phyloP scores from a whole-genome alignment of 1,284 basidiomycete species.

The Microbotryum silenes-acaulis region DNA sequence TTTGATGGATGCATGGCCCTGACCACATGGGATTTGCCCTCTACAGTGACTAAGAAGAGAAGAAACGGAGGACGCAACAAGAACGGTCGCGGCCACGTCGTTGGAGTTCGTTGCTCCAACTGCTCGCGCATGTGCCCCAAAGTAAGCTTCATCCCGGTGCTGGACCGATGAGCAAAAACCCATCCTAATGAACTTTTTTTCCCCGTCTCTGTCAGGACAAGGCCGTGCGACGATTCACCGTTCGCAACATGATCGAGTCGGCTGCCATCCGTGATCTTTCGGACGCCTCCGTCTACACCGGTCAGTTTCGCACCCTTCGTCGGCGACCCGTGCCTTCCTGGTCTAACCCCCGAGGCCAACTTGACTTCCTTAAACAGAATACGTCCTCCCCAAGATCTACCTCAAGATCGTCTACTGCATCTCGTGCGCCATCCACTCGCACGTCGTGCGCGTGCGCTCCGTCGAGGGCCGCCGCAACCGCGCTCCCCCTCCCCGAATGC shows the following conservation, averaged over 20 bases:
- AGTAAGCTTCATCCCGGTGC: conserved; percentile 46
- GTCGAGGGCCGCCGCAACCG: conserved; percentile 84
- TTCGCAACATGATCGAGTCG: conserved; percentile 98
- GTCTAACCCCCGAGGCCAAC: no score
- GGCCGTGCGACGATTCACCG: conserved; percentile 99
- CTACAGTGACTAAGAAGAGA: conserved; percentile 83
- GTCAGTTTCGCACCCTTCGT: conserved; percentile 48
- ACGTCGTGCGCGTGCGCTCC: conserved; percentile 94
- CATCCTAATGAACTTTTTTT: background rate
- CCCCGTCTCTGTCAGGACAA: conserved; percentile 59
- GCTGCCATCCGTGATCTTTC: conserved; percentile 96
- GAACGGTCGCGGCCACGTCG: conserved; percentile 94
- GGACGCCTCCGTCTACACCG: conserved; percentile 88
- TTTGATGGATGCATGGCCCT: no score
- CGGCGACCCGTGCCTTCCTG: no score
- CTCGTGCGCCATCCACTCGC: conserved; percentile 98
- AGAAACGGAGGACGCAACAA: conserved; percentile 97
- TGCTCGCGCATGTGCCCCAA: conserved; percentile 57
- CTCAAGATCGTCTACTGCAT: conserved; percentile 99
- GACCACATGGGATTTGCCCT: background rate
- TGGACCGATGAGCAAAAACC: background rate
- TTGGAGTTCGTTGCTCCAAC: conserved; percentile 94
- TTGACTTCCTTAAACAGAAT: conserved; percentile 54
- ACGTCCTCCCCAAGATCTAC: conserved; percentile 95
- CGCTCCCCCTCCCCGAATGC: conserved; percentile 85